A percentile compares a stretch with the other conserved stretches of the same genome.
Conservation (phyloP, 352 stramenopile genomes). For the Blastocystis sp. region DNA sequence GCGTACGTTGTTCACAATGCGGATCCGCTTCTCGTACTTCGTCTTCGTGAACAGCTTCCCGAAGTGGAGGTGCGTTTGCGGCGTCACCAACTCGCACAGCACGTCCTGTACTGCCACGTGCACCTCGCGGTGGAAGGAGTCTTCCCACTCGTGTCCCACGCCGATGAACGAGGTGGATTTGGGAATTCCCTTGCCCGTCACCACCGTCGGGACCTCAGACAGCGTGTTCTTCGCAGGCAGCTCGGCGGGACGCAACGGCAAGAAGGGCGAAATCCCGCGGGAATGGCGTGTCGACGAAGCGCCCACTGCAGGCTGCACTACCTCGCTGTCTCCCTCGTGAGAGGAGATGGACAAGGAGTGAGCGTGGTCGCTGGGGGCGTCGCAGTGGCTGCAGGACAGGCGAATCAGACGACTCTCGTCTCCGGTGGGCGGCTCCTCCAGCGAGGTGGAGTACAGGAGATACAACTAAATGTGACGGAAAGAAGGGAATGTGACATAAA, state of each 20-base stretch:
- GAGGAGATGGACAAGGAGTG: too few relatives aligned
- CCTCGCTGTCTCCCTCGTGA: too few relatives aligned
- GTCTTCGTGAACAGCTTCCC: conserved; percentile 67
- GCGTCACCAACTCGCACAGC: neutral
- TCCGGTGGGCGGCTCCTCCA: too few relatives aligned
- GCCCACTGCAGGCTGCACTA: too few relatives aligned
- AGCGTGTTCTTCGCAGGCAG: neutral
- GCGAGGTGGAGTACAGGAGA: neutral
- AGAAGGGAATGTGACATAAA: neutral
- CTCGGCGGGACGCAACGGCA: neutral
- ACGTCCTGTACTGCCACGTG: neutral
- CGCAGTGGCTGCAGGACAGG: neutral
- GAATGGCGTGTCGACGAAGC: neutral
- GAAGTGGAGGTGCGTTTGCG: conserved; percentile 42
- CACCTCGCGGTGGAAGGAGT: neutral
- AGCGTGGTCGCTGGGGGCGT: too few relatives aligned
- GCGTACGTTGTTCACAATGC: neutral
- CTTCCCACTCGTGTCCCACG: neutral
- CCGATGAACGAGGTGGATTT: neutral
- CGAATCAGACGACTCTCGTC: neutral
- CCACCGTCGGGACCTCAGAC: neutral
- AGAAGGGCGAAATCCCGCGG: neutral
- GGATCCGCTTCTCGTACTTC: conserved; percentile 23
- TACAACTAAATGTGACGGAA: neutral
- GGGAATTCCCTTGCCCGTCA: neutral